These are phyloP conservation scores for Aspergillus fumigatiaffinis DNA, from an alignment of 2,329 filamentous ascomycete species.

Conservation along the genomic window DNA sequence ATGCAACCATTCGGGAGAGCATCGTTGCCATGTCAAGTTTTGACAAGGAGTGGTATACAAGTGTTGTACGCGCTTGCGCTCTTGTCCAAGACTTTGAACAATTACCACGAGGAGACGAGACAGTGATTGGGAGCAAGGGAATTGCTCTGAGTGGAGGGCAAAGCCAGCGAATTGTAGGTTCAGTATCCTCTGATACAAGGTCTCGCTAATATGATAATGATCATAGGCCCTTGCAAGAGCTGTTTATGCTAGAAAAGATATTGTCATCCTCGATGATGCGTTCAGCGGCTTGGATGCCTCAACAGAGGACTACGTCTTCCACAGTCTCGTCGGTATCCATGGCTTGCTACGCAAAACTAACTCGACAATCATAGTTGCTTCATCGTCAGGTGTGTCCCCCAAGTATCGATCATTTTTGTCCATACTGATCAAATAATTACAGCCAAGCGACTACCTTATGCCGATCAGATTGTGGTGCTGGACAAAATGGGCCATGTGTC, in stretches of 20 bases:
- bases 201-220: not conserved
- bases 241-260: slow-evolving; percentile 46
- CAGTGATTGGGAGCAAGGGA: slow-evolving; percentile 50
- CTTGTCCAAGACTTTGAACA: slow-evolving; percentile 38
- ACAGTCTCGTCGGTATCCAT: slow-evolving; percentile 43
- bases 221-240: slow-evolving; percentile 48
- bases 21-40: slow-evolving; percentile 36
- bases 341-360: slow-evolving; percentile 43
- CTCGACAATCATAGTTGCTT: slow-evolving; percentile 38
- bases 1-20: slow-evolving; percentile 39
- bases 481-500: slow-evolving; percentile 34
- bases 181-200: not conserved
- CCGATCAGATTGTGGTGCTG: slow-evolving; percentile 42
- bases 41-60: slow-evolving; percentile 35
- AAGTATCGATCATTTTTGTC: not conserved
- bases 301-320: slow-evolving; percentile 48
- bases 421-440: slow-evolving; percentile 2
- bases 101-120: slow-evolving; percentile 41
- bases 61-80: slow-evolving; percentile 35
- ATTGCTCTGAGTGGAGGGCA: slow-evolving; percentile 52
- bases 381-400: slow-evolving; percentile 28
- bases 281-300: slow-evolving; percentile 50
- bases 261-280: slow-evolving; percentile 50
- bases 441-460: slow-evolving; percentile 40
- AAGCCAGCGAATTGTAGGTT: slow-evolving; percentile 46